Evolutionary conservation across 306 rosid genomes (phyloP), one percentile per base, ranked within the genome.

Genomic region (Corylus americana): DNA sequence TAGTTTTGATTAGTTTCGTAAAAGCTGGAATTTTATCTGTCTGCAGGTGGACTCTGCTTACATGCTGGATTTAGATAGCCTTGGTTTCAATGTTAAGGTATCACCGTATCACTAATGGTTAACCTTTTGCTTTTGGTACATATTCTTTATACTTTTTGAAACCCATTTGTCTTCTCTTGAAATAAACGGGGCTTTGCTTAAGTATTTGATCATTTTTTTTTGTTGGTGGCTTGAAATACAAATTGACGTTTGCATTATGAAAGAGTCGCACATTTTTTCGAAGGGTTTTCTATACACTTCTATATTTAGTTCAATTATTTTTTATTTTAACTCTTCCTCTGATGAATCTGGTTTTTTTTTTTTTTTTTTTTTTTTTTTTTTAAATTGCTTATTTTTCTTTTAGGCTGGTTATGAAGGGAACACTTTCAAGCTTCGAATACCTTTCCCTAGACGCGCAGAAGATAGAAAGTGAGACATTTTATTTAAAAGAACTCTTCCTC

Each of bases 61-160:
- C 88, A 93, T 95, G 51, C 88, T 90, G 85, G 99, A 95, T 86
- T 83, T 93, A 90, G 99, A 95, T 84, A 86, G 91, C 82, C 92
- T 95, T 81, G 99, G 99, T 83, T 90, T 95, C 89, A 85, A 89
- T 82, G 94, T 92, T 61, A 88, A 95, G 98, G 99, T 95, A 89
- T 20, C 66, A 25, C 49, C 27, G 99, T 95, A 89, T 20, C 66
- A 29, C 49, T 31, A 22, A 57, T 64, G 11, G 71, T 72, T 10
- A 39, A 42, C 50, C 18, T 53, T 63, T 66, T 11, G 39, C 44
- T 39, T n/a, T 42, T 71, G 16, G 55, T 78, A 45, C 27, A 55
- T 13, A 45, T 48, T 39, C 48, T 54, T 37, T 64, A 37, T 67
- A 7, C 62, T 50, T 77, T 77, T 58, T 73, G 62, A 2, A 53